Evolutionary conservation across 768 basidiomycete genomes (phyloP).

Genomic region (Royoungia palumana): DNA sequence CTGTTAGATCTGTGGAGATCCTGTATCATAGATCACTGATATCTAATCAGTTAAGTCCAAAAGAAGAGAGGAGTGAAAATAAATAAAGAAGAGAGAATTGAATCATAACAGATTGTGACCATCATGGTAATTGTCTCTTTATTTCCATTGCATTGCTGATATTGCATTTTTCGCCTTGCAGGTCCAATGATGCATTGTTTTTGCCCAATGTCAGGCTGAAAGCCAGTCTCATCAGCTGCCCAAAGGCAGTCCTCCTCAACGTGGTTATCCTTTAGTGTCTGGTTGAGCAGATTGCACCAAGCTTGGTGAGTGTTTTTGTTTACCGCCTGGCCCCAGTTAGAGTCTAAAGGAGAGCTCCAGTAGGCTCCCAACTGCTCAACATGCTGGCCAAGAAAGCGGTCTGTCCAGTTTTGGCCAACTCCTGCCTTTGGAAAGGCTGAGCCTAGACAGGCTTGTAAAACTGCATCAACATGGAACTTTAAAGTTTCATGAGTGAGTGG

Average conservation of each 20-base stretch:
- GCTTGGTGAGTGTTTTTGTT: slow-evolving; percentile 35
- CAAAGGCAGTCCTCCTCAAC: slow-evolving; percentile 11
- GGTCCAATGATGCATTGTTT: slow-evolving; percentile 5
- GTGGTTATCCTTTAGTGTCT: slow-evolving; percentile 8
- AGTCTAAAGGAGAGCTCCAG: background rate
- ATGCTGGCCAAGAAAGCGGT: background rate
- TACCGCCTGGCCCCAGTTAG: slow-evolving; percentile 27
- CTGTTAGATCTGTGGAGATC: too few species aligned
- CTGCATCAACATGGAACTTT: too few species aligned
- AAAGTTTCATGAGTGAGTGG: too few species aligned
- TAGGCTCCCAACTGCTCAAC: too few species aligned
- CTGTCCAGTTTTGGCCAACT: background rate
- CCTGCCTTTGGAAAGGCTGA: background rate
- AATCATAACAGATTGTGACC: slow-evolving; percentile 41
- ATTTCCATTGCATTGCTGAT: slow-evolving; percentile 19
- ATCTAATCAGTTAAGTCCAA: too few species aligned
- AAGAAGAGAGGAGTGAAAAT: too few species aligned
- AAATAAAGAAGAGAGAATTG: too few species aligned
- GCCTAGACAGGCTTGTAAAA: too few species aligned
- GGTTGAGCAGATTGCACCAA: slow-evolving; percentile 34
- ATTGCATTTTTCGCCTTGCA: slow-evolving; percentile 2
- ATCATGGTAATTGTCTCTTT: slow-evolving; percentile 28
- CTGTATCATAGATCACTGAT: too few species aligned
- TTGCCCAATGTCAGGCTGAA: slow-evolving; percentile 6
- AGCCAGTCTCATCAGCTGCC: slow-evolving; percentile 18